Percentiles rank a stretch among this genome's conserved stretches.
Conservation (phyloP, 139 green algal genomes). For the Pseudopediastrum boryanum region DNA sequence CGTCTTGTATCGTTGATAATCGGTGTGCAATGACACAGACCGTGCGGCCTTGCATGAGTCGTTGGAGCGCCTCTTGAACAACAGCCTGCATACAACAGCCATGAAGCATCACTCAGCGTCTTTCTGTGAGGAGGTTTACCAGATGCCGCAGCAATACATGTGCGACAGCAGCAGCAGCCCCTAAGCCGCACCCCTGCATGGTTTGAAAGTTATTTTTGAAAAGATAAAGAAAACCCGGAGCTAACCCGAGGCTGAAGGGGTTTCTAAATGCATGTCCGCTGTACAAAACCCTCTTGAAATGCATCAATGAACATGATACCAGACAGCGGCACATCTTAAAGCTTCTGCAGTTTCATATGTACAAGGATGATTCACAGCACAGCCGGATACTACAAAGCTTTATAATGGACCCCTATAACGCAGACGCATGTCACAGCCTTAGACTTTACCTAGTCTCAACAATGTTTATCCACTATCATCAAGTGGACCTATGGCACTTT, state of each 20-base stretch:
- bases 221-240: background rate
- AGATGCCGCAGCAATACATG: background rate
- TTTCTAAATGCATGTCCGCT: background rate
- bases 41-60: slow-evolving; percentile 82
- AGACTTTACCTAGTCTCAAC: no score
- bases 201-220: background rate
- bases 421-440: no score
- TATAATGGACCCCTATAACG: no score
- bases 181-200: background rate
- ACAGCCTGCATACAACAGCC: slow-evolving; percentile 48
- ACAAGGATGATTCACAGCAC: no score
- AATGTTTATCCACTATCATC: no score
- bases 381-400: no score
- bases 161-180: background rate
- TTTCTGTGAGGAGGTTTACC: background rate
- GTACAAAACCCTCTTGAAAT: no score
- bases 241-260: background rate
- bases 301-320: no score
- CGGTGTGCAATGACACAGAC: slow-evolving; percentile 93
- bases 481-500: no score
- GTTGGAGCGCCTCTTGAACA: slow-evolving; percentile 91
- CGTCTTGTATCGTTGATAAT: slow-evolving; percentile 86
- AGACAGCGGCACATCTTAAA: no score
- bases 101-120: background rate
- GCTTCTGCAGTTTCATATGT: no score